phyloP scores from a whole-genome alignment of 2,329 filamentous ascomycete species.

The Penicillium sp. region DNA sequence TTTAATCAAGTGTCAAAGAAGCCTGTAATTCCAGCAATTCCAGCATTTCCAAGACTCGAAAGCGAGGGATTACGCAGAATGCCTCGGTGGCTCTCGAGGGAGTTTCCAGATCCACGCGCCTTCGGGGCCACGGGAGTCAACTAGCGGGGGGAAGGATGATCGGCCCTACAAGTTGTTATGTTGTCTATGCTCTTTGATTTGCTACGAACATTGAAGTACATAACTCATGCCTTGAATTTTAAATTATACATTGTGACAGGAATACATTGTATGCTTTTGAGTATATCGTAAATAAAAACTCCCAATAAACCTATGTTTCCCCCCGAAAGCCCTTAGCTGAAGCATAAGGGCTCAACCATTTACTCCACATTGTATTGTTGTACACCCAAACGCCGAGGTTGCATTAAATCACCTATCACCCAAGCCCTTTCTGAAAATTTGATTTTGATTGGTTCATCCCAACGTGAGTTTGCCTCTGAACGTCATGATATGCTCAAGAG shows the following conservation, averaged over 20 bases:
- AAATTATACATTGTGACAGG: neutral
- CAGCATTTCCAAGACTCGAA: slow-evolving; percentile 19
- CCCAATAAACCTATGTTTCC: neutral
- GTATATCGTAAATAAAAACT: neutral
- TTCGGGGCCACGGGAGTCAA: slow-evolving; percentile 16
- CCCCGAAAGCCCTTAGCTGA: neutral
- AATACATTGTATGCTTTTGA: neutral
- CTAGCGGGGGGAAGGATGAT: slow-evolving; percentile 23
- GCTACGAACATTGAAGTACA: neutral
- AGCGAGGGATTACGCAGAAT: neutral
- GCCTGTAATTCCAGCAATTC: slow-evolving; percentile 9
- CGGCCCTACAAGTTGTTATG: slow-evolving; percentile 1
- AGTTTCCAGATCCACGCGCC: slow-evolving; percentile 28
- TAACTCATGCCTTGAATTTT: neutral
- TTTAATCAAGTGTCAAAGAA: slow-evolving; percentile 6
- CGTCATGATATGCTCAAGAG: neutral
- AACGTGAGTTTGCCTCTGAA: neutral
- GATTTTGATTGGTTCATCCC: neutral
- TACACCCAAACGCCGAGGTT: slow-evolving; percentile 3
- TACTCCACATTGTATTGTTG: slow-evolving; percentile 6
- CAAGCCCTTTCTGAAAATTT: neutral
- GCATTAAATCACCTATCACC: neutral
- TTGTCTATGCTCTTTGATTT: neutral
- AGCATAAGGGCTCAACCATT: neutral
- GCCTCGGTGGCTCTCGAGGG: slow-evolving; percentile 3